Base-by-base conservation (phyloP, 1,139 yeast species). In the Meyerozyma guilliermondii region DNA sequence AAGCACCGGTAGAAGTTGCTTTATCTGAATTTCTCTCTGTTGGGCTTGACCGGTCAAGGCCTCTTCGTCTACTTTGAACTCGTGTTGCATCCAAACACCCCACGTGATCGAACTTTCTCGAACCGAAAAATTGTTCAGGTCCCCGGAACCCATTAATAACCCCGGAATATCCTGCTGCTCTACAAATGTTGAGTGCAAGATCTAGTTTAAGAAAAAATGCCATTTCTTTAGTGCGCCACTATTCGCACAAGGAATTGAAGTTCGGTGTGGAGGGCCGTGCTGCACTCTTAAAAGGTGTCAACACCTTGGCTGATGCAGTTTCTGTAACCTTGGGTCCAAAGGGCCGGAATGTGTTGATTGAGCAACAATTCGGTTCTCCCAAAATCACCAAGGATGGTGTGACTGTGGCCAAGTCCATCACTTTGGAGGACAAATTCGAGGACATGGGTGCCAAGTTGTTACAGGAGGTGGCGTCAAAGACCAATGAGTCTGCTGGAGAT, bases 301-400 rank as follows among this genome's bases (percentile, higher is more conserved):
- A 92, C 66, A 86, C 94, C 45, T 78, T 92, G 57, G 98, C 98
- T 43, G 94, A 88, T 63, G 98, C 98, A 23, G 98, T 92, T 45
- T 85, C 96, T 33, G 97, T 94, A 46, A 92, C 98, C 38, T 76
- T 92, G 53, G 98, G 98, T 48, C 98, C 98, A 62, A 92, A 92
- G 71, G 98, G 98, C 62, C 85, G 98, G 72, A 92, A 92, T 60
- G 98, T 92, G 40, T 80, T 92, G 60, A 92, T 92, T 60, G 98
- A 92, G 72, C 98, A 92, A 72, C 87, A 88, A 51, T 92, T 88
- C 53, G 98, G 98, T 48, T 80, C 96, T 40, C 98, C 98, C 62
- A 92, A 92, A 78, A 92, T 92, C 77, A 92, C 98, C 71, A 92
- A 92, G 76, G 98, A 92, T 67, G 98, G 98, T 82, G 98, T 92